Conservation (phyloP, 192 early-diverging fungal genomes). For the Podila epigama region DNA sequence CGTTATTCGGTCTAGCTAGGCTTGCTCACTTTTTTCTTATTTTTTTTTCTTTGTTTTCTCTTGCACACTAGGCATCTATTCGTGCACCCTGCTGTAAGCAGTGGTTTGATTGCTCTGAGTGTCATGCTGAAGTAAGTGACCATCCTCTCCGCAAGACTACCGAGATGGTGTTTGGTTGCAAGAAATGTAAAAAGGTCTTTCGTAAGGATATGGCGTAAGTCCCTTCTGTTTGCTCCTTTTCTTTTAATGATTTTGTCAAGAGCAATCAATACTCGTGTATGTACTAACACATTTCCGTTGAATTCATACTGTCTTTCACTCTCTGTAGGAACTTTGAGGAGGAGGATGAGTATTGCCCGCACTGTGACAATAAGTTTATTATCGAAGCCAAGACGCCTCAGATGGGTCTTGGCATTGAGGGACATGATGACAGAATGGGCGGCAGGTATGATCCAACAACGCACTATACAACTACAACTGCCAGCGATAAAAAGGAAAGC, state of each 20-base stretch:
- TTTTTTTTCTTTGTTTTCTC: not conserved
- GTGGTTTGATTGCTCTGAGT: constrained; percentile 98
- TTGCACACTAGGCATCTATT: constrained; percentile 75
- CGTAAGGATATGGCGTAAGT: constrained; percentile 80
- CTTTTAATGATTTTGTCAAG: not conserved
- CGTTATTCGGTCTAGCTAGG: no score
- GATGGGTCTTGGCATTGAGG: constrained; percentile 89
- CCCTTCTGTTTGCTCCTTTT: not conserved
- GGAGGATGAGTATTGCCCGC: constrained; percentile 96
- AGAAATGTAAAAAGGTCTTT: constrained; percentile 99
- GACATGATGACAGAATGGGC: constrained; percentile 88
- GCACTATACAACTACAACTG: not conserved
- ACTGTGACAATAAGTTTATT: constrained; percentile 98
- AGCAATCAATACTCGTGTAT: not conserved
- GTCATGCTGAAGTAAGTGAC: constrained; percentile 82
- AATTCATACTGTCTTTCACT: no score
- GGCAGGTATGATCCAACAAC: constrained; percentile 50
- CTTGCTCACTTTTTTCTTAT: no score
- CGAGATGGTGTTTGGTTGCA: constrained; percentile 97
- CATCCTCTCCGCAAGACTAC: constrained; percentile 80
- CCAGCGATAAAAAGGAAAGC: no score
- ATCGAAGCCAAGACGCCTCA: constrained; percentile 90
- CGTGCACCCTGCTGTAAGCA: constrained; percentile 92
- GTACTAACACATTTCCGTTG: not conserved
- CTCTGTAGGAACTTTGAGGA: constrained; percentile 86